Evolutionary conservation across 441 rosid genomes (phyloP).

Genomic region (Croton laevigatus): DNA sequence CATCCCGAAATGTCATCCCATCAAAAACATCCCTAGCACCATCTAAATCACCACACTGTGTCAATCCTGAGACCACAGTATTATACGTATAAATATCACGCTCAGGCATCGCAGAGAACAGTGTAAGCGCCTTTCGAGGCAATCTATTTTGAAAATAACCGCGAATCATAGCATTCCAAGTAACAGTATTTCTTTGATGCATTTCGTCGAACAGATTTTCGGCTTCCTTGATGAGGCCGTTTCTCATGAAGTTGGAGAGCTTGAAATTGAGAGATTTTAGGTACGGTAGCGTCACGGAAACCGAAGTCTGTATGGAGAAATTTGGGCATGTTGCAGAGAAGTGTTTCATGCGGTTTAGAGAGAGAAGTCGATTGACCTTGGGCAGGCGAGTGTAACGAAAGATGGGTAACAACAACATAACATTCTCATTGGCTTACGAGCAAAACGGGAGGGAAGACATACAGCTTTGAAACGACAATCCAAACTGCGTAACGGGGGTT

Average conservation of each 20-base stretch:
- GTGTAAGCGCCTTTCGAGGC: constrained; percentile 22
- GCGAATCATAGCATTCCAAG: constrained; percentile 40
- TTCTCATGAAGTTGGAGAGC: constrained; percentile 27
- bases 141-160: constrained; percentile 38
- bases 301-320: constrained; percentile 10
- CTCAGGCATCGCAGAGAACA: constrained; percentile 31
- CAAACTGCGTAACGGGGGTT: too few species aligned
- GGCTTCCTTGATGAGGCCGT: constrained; percentile 31
- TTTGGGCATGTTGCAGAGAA: constrained; percentile 16
- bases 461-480: background rate
- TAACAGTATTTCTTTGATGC: constrained; percentile 36
- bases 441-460: background rate
- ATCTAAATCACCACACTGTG: constrained; percentile 28
- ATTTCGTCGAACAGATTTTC: constrained; percentile 40
- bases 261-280: constrained; percentile 31
- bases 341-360: constrained; percentile 14
- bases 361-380: constrained; percentile 14
- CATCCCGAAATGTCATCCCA: constrained; percentile 33
- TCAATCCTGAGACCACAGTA: constrained; percentile 35
- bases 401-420: background rate
- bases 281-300: constrained; percentile 13
- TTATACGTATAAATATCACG: constrained; percentile 38
- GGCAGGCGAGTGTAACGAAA: background rate
- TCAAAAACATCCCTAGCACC: constrained; percentile 33
- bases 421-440: constrained; percentile 2